Evolutionary conservation across 805 yeast species (phyloP), one percentile per base, ranked within the genome.

Genomic region (Cyberlindnera euphorbiae): DNA sequence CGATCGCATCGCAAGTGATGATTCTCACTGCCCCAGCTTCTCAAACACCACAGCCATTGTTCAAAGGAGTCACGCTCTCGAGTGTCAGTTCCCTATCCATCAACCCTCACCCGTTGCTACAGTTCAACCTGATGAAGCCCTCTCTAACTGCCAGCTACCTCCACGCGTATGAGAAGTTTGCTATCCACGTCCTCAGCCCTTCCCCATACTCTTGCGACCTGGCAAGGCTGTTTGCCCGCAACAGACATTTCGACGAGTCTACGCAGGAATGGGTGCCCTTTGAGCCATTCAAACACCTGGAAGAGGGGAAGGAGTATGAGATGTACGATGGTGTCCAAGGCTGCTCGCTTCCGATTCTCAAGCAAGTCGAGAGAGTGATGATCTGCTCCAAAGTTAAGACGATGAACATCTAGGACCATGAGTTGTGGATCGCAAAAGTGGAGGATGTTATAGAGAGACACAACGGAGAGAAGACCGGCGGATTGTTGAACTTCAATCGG

Each of bases 361-460:
- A 63, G 16, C 66, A 71, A 17, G 69, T 77, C 23, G 88, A 80
- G 44, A 62, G 77, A 31, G 73, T 78, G 2, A 60, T 84, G 42
- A 70, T 84, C 14, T 84, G 93, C 55, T 65, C 71, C 36, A 73
- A 72, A 35, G 63, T 58, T 30, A 62, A 67, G 17, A 73, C 71
- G 4, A 68, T 82, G 33, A 56, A 56, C 9, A 80, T 87, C 1
- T 88, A 83, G 42, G 87, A 83, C 52, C 97, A 90, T 60, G 96
- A 89, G 55, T 77, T 90, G 4, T 86, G 96, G 93, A 76, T 88
- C 5, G 96, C 86, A 4, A 70, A 75, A 41, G 94, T 90, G 5
- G 61, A 66, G 25, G 82, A 82, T 27, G 73, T 82, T 3, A 45
- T 72, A 10, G 52, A 49, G 35, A 21, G 63, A 26, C 44, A 42